A percentile compares a stretch with the other conserved stretches of the same genome.
Conservation (phyloP, 345 rosid genomes). For the Eucalyptus tenuipes region DNA sequence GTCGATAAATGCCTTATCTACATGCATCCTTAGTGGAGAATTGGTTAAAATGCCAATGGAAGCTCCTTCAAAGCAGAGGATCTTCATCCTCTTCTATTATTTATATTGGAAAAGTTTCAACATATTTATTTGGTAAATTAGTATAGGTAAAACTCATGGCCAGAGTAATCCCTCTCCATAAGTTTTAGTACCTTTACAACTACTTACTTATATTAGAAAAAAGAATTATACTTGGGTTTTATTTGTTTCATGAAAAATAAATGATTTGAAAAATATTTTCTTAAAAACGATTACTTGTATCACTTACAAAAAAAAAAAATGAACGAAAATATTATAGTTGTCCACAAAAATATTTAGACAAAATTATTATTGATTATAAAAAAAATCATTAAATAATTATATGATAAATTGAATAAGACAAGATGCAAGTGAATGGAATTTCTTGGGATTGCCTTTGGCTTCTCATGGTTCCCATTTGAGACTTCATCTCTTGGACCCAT, state of each 20-base stretch:
- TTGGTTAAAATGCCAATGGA: background rate
- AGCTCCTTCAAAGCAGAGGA: background rate
- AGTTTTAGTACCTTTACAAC: background rate
- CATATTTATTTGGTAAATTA: background rate
- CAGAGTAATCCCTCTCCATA: background rate
- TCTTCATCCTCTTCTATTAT: too few relatives aligned
- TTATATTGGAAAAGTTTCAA: too few relatives aligned
- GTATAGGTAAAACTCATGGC: background rate
- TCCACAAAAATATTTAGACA: background rate
- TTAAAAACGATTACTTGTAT: fast-evolving
- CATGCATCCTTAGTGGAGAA: background rate
- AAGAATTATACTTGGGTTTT: too few relatives aligned
- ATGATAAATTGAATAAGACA: background rate
- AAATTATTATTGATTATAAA: too few relatives aligned
- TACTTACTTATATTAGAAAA: background rate
- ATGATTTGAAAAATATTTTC: too few relatives aligned
- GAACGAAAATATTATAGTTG: fast-evolving
- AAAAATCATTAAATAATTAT: too few relatives aligned
- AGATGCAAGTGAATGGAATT: background rate
- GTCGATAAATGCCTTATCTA: too few relatives aligned
- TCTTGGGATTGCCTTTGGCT: background rate
- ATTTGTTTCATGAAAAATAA: too few relatives aligned
- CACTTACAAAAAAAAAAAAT: too few relatives aligned
- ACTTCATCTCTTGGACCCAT: background rate
- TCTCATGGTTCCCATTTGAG: background rate